These are phyloP conservation scores for Gliomastix tumulicola DNA, from an alignment of 2,329 filamentous ascomycete genomes.

Conservation along the genomic window DNA sequence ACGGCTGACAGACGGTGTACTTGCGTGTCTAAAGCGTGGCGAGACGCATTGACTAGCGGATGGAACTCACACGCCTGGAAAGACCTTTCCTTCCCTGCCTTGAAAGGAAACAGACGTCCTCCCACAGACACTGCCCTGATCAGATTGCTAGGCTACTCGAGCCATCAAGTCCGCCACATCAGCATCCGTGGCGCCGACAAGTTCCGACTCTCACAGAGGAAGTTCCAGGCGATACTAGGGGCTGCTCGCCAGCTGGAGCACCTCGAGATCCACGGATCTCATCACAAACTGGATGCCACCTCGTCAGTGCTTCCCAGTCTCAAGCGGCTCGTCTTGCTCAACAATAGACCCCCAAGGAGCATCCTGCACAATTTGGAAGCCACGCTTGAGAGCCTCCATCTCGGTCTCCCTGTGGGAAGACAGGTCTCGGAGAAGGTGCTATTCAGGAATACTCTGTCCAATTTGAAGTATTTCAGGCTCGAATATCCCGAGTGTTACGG, in stretches of 20 bases:
- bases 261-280: constrained; percentile 17
- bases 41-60: constrained; percentile 15
- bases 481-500: too few relatives aligned
- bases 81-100: constrained; percentile 15
- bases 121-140: neutral
- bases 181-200: constrained; percentile 2
- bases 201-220: constrained; percentile 20
- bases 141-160: neutral
- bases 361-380: too few relatives aligned
- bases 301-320: too few relatives aligned
- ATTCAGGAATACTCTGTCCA: too few relatives aligned
- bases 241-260: constrained; percentile 16
- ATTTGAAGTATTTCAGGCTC: too few relatives aligned
- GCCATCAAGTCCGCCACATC: neutral
- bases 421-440: too few relatives aligned
- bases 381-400: too few relatives aligned
- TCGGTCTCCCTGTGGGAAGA: too few relatives aligned
- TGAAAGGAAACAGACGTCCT: neutral
- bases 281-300: too few relatives aligned
- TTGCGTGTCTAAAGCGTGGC: constrained; percentile 22
- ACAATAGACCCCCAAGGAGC: too few relatives aligned
- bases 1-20: constrained; percentile 17
- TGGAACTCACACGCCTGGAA: constrained; percentile 22
- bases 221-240: constrained; percentile 16
- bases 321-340: too few relatives aligned